Base-by-base conservation (phyloP, 2,329 filamentous ascomycete species). In the Dothistroma septosporum region DNA sequence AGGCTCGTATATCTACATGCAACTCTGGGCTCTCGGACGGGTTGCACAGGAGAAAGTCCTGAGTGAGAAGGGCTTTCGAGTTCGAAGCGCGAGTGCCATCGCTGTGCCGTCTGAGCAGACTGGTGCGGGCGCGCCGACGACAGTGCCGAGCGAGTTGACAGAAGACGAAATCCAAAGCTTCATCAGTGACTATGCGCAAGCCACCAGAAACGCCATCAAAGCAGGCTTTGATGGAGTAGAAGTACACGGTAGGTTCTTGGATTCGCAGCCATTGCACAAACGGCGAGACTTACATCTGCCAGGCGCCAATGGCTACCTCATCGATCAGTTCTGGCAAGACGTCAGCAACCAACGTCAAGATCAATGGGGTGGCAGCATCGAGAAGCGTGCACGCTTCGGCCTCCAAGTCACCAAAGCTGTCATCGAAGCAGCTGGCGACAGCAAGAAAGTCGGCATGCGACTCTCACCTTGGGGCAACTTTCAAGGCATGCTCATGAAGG, bases 11-110 rank as follows among this genome's bases (percentile, higher is more conserved):
- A 85, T 89, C 55, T 88, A 79, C 73, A 72, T 80, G 1, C 87
- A 90, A 69, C 76, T 90, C 0, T 88, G 85, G 79, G 81, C 80
- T 0, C 75, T 85, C 6, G 86, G 87, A 4, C 81, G 87, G 3
- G 79, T 80, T 2, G 82, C 82, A 0, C 72, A 77, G 61, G 70
- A 74, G 0, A 62, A 72, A 1, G 68, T 76, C 5, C 66, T 77
- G 16, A 67, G 73, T 24, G 68, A 68, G n/a, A 72, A 77, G 22
- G 69, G 69, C 5, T 68, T 63, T 1, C 62, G 62, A 10, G 59
- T 76, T n/a, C 55, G 70, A 9, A 71, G 58, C 65, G 73, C 61
- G 55, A 73, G 50, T 63, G 75, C 64, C 63, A 69, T 70, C 63
- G 72, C 70, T 53, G 72, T 72, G 32, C 72, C 75, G 22, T 63